Percentiles rank a stretch among this genome's conserved stretches.
Evolutionary conservation across 176 grass and related monocot species (phyloP).

Genomic region (Zizania latifolia): DNA sequence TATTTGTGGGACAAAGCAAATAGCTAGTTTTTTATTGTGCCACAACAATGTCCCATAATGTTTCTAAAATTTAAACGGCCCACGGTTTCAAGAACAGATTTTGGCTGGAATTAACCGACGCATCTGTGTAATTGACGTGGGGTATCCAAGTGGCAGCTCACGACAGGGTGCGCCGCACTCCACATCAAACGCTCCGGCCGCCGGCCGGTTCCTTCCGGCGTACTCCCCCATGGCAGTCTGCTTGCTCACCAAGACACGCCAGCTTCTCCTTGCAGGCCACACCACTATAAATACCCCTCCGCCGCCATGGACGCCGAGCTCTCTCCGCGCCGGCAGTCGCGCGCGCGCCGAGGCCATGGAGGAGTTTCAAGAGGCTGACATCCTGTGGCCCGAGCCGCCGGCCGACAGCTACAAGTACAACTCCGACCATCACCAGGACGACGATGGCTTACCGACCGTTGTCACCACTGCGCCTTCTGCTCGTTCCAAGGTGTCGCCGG

Average conservation of each 20-base stretch:
- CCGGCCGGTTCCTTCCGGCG: not conserved
- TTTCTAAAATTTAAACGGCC: not conserved
- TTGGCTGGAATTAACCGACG: not conserved
- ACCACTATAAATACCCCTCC: constrained; percentile 20
- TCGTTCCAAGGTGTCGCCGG: not conserved
- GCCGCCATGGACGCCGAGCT: not conserved
- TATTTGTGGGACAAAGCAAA: too few relatives aligned
- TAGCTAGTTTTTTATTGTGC: too few relatives aligned
- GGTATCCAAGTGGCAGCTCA: constrained; percentile 12
- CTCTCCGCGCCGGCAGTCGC: not conserved
- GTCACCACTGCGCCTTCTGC: not conserved
- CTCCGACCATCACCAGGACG: not conserved
- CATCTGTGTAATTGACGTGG: not conserved
- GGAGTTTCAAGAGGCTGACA: constrained; percentile 51
- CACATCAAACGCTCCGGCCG: constrained; percentile 28
- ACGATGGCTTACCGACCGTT: not conserved
- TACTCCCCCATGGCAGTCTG: constrained; percentile 20
- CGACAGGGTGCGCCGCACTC: constrained; percentile 44
- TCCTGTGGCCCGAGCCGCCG: constrained; percentile 33
- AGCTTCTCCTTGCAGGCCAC: constrained; percentile 7
- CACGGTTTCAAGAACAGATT: not conserved
- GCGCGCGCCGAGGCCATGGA: constrained; percentile 55
- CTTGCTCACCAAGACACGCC: constrained; percentile 49
- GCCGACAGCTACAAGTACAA: too few relatives aligned
- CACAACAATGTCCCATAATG: too few relatives aligned